Base-by-base conservation (phyloP, 169 alveolate species). In the Plasmodium blacklocki region DNA sequence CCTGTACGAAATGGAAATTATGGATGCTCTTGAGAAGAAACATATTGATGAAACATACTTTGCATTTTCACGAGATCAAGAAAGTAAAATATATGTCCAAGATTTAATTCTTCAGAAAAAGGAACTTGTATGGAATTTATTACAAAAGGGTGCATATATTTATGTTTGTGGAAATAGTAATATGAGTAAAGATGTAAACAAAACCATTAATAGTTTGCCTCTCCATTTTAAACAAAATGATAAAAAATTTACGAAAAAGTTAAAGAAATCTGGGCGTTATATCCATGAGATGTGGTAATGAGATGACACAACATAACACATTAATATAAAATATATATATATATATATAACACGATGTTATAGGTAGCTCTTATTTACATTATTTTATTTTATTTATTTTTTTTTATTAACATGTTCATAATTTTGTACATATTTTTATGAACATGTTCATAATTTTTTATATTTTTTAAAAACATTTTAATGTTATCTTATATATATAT, bases 211-310 rank as follows among this genome's bases (percentile, higher is more conserved):
- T 72, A 70, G 26, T 66, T 56, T 83, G 64, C 67, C 74, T 15
- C 29, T 21, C 29, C 47, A 58, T 68, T 26, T 68, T 73, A 83
- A 83, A 71, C 85, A 83, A 54, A 43, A 67, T 47, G 83, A 83
- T 83, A 83, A 83, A 60, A 83, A 83, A 49, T 52, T 83, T 71
- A 70, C 73, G 23, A 83, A 72, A 50, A 88, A 47, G 6, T 59
- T 92, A 39, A 93, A 92, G 63, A 63, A 75, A 59, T 49, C 45
- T 6, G 90, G 91, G 1, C 87, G 86, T 23, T 92, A 80, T 63
- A 71, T 92, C 2, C 94, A 94, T 62, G 96, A 94, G 68, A 85
- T 78, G 54, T 94, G 96, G 96, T 92, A 74, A 74, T 21, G 14
- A 47, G 11, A 26, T 14, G 63, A 47, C 11, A 19, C 12, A 39